Evolutionary conservation across 2,329 filamentous ascomycete species (phyloP).

Genomic region (Phaeomoniella chlamydospora): DNA sequence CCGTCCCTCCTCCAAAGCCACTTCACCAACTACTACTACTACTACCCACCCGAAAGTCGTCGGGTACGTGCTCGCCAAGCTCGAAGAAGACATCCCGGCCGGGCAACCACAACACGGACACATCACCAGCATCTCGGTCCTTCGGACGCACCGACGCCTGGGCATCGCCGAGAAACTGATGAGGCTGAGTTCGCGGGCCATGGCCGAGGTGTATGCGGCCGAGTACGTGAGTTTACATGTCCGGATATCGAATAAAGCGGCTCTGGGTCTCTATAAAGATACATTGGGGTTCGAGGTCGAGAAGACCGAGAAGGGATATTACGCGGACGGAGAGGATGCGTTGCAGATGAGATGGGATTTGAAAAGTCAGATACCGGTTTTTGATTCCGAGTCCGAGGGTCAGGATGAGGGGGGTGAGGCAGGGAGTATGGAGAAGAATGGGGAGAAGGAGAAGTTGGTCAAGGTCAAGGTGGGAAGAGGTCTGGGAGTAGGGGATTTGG

Average conservation of each 20-base stretch:
- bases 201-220: slow-evolving; percentile 88
- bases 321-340: slow-evolving; percentile 94
- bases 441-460: slow-evolving; percentile 48
- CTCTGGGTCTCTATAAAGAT: slow-evolving; percentile 81
- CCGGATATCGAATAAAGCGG: slow-evolving; percentile 82
- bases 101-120: slow-evolving; percentile 90
- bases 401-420: slow-evolving; percentile 56
- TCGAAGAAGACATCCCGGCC: slow-evolving; percentile 81
- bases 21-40: slow-evolving; percentile 60
- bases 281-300: slow-evolving; percentile 76
- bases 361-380: slow-evolving; percentile 27
- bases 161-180: slow-evolving; percentile 96
- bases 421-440: slow-evolving; percentile 47
- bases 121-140: slow-evolving; percentile 88
- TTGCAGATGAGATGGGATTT: slow-evolving; percentile 88
- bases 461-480: slow-evolving; percentile 75
- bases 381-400: slow-evolving; percentile 29
- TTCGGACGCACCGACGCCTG: slow-evolving; percentile 82
- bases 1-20: slow-evolving; percentile 60
- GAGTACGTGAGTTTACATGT: slow-evolving; percentile 94
- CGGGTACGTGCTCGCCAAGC: slow-evolving; percentile 98
- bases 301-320: slow-evolving; percentile 79
- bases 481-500: slow-evolving; percentile 55
- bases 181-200: slow-evolving; percentile 90
- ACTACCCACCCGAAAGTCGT: slow-evolving; percentile 91